These are phyloP conservation scores for Cucurbita moschata DNA, from an alignment of 306 rosid genomes.

Conservation along the genomic window DNA sequence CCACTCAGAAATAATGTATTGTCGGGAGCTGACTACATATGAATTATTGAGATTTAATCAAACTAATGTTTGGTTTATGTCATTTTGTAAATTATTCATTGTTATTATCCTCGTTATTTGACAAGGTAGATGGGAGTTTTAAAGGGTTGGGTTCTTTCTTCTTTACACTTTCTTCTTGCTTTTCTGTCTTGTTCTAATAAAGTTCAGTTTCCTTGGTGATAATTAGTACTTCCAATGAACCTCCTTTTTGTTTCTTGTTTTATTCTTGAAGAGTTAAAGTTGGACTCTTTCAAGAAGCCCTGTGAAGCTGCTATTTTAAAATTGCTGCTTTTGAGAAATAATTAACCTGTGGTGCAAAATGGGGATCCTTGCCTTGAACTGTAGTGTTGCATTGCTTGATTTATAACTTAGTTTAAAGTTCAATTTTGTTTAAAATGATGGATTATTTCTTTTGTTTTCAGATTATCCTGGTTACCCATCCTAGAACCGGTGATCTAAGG, in stretches of 20 bases:
- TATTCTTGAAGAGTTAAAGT: neutral
- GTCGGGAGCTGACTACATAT: neutral
- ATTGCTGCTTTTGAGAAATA: neutral
- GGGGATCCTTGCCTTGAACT: neutral
- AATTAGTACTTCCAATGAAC: no score
- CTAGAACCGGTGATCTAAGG: conserved; percentile 76
- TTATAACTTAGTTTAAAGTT: neutral
- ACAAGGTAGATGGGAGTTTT: neutral
- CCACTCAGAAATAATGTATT: neutral
- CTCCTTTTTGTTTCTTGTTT: neutral
- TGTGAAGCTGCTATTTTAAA: neutral
- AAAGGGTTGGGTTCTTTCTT: neutral
- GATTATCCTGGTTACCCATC: conserved; percentile 90
- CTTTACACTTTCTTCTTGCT: neutral
- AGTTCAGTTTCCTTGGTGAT: neutral
- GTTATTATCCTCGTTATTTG: neutral
- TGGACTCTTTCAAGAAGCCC: neutral
- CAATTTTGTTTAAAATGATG: neutral
- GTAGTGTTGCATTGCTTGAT: neutral
- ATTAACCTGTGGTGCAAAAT: neutral
- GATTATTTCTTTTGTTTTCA: conserved; percentile 12
- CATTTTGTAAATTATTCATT: neutral
- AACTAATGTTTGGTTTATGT: neutral
- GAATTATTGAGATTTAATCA: neutral
- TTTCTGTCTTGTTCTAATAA: neutral